Evolutionary conservation across 1,284 basidiomycete species (phyloP).

Genomic region (Moesziomyces sp.): DNA sequence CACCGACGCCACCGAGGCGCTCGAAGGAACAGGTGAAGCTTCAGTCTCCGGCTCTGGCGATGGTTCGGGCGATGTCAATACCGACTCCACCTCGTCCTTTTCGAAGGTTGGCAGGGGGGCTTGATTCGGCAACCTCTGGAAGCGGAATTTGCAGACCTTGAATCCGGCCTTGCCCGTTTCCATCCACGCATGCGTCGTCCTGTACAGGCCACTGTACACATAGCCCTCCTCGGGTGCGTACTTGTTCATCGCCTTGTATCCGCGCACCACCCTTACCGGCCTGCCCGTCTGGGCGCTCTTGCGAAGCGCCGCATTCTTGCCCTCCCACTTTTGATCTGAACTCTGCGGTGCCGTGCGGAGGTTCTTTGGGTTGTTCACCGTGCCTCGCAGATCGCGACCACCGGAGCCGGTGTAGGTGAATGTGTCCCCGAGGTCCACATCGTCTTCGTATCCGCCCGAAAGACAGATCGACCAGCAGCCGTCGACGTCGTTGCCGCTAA

Average conservation of each 20-base stretch:
- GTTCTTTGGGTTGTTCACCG: conserved; percentile 77
- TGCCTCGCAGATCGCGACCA: conserved; percentile 83
- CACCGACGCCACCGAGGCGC: no score
- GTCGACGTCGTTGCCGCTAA: conserved; percentile 73
- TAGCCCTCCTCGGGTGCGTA: conserved; percentile 71
- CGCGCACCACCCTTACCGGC: conserved; percentile 83
- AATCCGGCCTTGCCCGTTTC: conserved; percentile 42
- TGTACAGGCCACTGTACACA: conserved; percentile 84
- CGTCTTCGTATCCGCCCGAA: conserved; percentile 82
- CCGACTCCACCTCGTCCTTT: neutral
- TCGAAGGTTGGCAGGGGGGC: conserved; percentile 33
- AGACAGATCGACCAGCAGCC: conserved; percentile 83
- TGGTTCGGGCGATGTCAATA: neutral
- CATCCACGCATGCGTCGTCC: conserved; percentile 71
- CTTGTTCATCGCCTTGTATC: conserved; percentile 77
- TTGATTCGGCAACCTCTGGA: conserved; percentile 22
- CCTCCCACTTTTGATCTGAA: conserved; percentile 80
- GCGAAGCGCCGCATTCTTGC: conserved; percentile 77
- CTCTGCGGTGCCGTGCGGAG: conserved; percentile 85
- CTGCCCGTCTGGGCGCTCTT: conserved; percentile 77
- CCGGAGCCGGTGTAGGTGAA: conserved; percentile 77
- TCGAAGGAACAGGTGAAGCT: no score
- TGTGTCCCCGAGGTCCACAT: conserved; percentile 80
- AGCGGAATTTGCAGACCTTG: conserved; percentile 36
- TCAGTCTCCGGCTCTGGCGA: neutral